Evolutionary conservation across 2,329 filamentous ascomycete species (phyloP).

Genomic region (Capronia americana): DNA sequence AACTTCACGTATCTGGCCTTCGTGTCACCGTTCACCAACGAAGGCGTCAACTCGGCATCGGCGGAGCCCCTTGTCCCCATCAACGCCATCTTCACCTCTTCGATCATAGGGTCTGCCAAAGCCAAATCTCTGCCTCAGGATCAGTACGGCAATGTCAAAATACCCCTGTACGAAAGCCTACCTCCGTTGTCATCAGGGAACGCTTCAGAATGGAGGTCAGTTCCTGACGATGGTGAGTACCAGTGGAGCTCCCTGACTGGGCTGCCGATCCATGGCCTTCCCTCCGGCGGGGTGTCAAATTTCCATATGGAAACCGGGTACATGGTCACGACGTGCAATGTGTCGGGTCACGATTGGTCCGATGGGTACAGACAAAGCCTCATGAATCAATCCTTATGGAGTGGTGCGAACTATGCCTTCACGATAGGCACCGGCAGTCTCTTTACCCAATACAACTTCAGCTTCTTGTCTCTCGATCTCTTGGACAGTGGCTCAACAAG

Average conservation of each 20-base stretch:
- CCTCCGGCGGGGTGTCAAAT: background rate
- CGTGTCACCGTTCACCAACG: slow-evolving; percentile 14
- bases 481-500: background rate
- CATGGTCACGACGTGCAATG: slow-evolving; percentile 18
- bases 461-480: slow-evolving; percentile 13
- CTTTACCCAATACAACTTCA: slow-evolving; percentile 4
- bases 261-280: slow-evolving; percentile 11
- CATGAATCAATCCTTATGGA: slow-evolving; percentile 4
- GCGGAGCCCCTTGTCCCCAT: slow-evolving; percentile 16
- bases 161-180: slow-evolving; percentile 19
- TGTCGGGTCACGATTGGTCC: slow-evolving; percentile 8
- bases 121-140: slow-evolving; percentile 6
- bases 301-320: slow-evolving; percentile 16
- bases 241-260: slow-evolving; percentile 18
- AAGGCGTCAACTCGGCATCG: slow-evolving; percentile 12
- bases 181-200: background rate
- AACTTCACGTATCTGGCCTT: slow-evolving; percentile 20
- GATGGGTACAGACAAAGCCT: slow-evolving; percentile 9
- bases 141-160: slow-evolving; percentile 14
- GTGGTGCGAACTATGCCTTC: slow-evolving; percentile 18
- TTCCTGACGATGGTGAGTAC: slow-evolving; percentile 7
- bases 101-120: slow-evolving; percentile 11
- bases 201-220: slow-evolving; percentile 7
- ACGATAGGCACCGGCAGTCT: background rate
- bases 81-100: slow-evolving; percentile 18